Evolutionary conservation across 805 yeast species (phyloP), one percentile per base, ranked within the genome.

Genomic region (Schwanniomyces occidentalis): DNA sequence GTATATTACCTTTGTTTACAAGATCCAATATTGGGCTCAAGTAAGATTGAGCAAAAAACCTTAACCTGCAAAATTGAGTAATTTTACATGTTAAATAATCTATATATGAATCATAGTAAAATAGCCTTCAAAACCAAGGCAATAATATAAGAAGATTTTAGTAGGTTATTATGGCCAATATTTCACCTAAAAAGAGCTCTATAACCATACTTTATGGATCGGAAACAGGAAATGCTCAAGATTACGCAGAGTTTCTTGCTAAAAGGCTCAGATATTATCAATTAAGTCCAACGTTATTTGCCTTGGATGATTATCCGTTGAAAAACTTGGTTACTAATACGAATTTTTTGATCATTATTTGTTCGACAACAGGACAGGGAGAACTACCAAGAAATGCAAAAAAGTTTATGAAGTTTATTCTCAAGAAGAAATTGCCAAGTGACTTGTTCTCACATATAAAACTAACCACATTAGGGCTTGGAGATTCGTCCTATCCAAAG

Each of bases 291-390:
- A 60, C 42, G 1, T 61, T 83, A 4, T 60, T 70, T 7, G 56
- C 83, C 0, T 53, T 87, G 42, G 85, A 85, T 46, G 81, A 78
- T 27, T 78, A 76, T 50, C 76, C 80, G 38, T 56, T 82, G 27
- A 73, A 69, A 45, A 68, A 68, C 36, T 61, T 86, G 32, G 62
- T 76, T 4, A 68, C 77, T 3, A 59, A 63, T 8, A 71, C 78
- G 10, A 49, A 62, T 5, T 58, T 61, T 18, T 64, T 78, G 34
- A 65, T 81, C 15, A 69, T 82, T 0, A 55, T 91, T 3, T 85
- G 95, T 54, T 81, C 96, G 1, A 91, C 99, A 0, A 84, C 95
- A 1, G 98, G 99, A 6, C 97, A 91, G 58, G 99, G 99, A 17
- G 96, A 85, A 42, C 59, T 91, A 21, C 98, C 99, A 0, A 60